Percentiles rank a stretch among this genome's conserved stretches.
Conservation (phyloP, 2,329 filamentous ascomycete genomes). For the Emergomyces pasteurianus region DNA sequence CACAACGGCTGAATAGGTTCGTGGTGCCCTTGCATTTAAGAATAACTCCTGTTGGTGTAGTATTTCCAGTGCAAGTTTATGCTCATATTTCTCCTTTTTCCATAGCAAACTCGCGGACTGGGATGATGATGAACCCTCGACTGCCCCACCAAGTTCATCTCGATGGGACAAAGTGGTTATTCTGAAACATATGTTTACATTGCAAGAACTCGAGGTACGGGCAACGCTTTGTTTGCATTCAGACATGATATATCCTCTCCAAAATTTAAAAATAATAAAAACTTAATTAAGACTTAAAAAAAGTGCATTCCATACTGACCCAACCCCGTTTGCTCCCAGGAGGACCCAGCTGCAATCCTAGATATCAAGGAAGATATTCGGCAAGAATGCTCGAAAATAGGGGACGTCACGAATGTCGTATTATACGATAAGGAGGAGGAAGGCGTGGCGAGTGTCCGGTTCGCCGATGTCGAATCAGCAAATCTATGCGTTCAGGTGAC, state of each 20-base stretch:
- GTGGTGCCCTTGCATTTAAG: conserved; percentile 10
- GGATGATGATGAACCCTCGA: conserved; percentile 72
- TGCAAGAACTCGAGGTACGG: conserved; percentile 57
- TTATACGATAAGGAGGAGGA: conserved; percentile 78
- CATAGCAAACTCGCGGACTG: conserved; percentile 78
- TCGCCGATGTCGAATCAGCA: conserved; percentile 59
- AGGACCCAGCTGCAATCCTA: conserved; percentile 68
- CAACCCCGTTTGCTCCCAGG: conserved; percentile 24
- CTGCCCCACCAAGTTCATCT: conserved; percentile 43
- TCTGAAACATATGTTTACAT: conserved; percentile 85
- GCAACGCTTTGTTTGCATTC: background rate
- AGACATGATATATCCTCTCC: background rate
- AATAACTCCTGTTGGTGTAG: background rate
- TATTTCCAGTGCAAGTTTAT: background rate
- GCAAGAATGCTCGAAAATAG: conserved; percentile 77
- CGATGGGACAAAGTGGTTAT: conserved; percentile 72
- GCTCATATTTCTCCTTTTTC: background rate
- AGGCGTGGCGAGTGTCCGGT: conserved; percentile 76
- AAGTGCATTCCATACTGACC: background rate
- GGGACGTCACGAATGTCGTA: conserved; percentile 79
- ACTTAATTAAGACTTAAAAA: no score
- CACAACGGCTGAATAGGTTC: conserved; percentile 67
- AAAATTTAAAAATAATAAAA: background rate
- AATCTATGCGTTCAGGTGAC: conserved; percentile 51
- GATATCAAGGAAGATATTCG: conserved; percentile 93